Conservation (phyloP, 2,329 filamentous ascomycete species). For the Diplocarpon rosae region DNA sequence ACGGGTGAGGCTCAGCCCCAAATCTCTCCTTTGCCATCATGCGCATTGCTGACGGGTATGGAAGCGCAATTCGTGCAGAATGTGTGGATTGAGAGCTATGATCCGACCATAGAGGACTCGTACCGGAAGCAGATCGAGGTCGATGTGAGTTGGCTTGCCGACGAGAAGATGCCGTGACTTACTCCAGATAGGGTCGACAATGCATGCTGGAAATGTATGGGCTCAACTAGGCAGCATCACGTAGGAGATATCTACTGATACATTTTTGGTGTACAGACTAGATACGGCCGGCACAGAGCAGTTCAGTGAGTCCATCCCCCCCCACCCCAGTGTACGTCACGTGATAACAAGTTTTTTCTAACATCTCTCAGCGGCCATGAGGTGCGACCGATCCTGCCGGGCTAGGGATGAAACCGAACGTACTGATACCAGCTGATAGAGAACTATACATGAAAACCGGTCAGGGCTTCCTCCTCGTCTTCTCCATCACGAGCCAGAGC, state of each 20-base stretch:
- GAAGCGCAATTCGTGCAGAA: slow-evolving; percentile 65
- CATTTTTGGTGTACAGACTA: slow-evolving; percentile 37
- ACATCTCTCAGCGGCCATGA: slow-evolving; percentile 39
- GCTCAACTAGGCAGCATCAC: too few species aligned
- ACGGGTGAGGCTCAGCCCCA: slow-evolving; percentile 43
- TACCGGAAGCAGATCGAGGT: slow-evolving; percentile 53
- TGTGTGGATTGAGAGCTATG: slow-evolving; percentile 62
- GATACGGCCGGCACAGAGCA: slow-evolving; percentile 68
- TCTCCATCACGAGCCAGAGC: slow-evolving; percentile 60
- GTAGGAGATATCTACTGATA: slow-evolving; percentile 13
- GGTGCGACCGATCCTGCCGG: slow-evolving; percentile 30
- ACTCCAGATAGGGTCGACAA: slow-evolving; percentile 46
- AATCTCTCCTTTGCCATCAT: background rate
- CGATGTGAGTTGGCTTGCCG: slow-evolving; percentile 43
- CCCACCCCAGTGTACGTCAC: slow-evolving; percentile 9
- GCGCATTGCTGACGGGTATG: background rate
- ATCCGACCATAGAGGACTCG: slow-evolving; percentile 51
- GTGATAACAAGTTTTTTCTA: slow-evolving; percentile 9
- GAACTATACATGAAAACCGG: slow-evolving; percentile 68
- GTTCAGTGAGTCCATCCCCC: slow-evolving; percentile 46
- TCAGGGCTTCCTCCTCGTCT: slow-evolving; percentile 65
- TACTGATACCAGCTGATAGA: slow-evolving; percentile 28
- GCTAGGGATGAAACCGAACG: background rate
- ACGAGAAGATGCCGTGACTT: slow-evolving; percentile 2
- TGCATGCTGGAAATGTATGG: slow-evolving; percentile 60